Evolutionary conservation across 139 green algal species (phyloP), one percentile per base, ranked within the genome.

Genomic region (Chlamydomonas sp.): DNA sequence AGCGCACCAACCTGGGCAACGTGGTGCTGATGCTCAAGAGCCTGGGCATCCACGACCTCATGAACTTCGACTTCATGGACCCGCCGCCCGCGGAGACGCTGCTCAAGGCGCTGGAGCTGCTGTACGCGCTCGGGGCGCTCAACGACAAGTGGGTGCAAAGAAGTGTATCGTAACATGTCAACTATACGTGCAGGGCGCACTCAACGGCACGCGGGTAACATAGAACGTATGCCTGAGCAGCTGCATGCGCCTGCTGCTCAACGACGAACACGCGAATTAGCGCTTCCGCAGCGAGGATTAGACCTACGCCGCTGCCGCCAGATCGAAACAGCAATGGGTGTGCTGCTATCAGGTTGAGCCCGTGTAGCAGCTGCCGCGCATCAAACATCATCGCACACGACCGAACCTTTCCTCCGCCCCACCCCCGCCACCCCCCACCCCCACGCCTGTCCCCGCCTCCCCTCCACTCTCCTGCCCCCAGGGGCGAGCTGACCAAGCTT

Each of bases 41-140:
- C 17, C 75, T 98, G 77, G 95, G 95, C 72, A 98, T 98, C 78
- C 95, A 98, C 90, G 95, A 98, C 92, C 90, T 98, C 61, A 94
- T 97, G 84, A 94, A 96, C 86, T 99, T 99, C 90, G 96, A 98
- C 91, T 99, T 99, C 93, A 98, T 99, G 95, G 95, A 97, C 91
- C 94, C 93, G 9, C 97, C 97, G 1, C 97, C 97, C 59, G 94
- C 94, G 1, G 96, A 99, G 90, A 98, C 97, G 2, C 94, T 99
- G 87, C 93, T 99, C 80, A 85, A 96, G 0, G 97, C 98, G 31
- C 90, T 99, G 79, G 98, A 99, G 94, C 93, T 96, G 93, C 93
- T 99, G 78, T 99, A 99, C 81, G 98, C 98, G 67, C 94, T 99
- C 60, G 98, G 97, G 0, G 96, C 98, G 14, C 94, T 99, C 6